These are phyloP conservation scores for Symbiodinium natans DNA, from an alignment of 73 alveolate genomes.

Conservation along the genomic window DNA sequence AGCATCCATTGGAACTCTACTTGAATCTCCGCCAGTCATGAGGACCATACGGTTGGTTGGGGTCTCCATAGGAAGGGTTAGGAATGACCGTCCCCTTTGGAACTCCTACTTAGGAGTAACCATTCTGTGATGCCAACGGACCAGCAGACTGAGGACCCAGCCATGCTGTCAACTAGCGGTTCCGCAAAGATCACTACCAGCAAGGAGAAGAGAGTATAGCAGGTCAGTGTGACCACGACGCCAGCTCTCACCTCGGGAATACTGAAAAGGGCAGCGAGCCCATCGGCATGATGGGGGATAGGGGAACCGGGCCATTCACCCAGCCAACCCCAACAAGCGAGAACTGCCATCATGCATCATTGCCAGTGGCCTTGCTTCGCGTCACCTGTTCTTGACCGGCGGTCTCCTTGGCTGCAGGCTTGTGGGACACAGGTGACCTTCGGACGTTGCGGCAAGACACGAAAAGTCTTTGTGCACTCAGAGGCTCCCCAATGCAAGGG, in stretches of 20 bases:
- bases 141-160: neutral
- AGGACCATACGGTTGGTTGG: no score
- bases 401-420: slow-evolving; percentile 26
- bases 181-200: slow-evolving; percentile 9
- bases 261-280: no score
- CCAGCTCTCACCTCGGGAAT: slow-evolving; percentile 59
- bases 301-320: no score
- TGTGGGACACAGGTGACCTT: no score
- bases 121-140: neutral
- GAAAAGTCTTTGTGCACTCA: neutral
- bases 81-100: no score
- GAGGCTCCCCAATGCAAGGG: slow-evolving; percentile 45
- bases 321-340: no score
- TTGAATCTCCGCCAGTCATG: no score
- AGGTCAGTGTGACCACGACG: neutral
- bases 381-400: slow-evolving; percentile 19
- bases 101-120: neutral
- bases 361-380: slow-evolving; percentile 1
- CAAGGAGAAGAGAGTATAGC: neutral
- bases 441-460: neutral
- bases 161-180: slow-evolving; percentile 36
- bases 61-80: no score
- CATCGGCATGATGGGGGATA: no score
- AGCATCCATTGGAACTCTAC: neutral
- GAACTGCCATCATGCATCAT: no score